Evolutionary conservation across 1,284 basidiomycete genomes (phyloP).

Genomic region (Dichomitus squalens): DNA sequence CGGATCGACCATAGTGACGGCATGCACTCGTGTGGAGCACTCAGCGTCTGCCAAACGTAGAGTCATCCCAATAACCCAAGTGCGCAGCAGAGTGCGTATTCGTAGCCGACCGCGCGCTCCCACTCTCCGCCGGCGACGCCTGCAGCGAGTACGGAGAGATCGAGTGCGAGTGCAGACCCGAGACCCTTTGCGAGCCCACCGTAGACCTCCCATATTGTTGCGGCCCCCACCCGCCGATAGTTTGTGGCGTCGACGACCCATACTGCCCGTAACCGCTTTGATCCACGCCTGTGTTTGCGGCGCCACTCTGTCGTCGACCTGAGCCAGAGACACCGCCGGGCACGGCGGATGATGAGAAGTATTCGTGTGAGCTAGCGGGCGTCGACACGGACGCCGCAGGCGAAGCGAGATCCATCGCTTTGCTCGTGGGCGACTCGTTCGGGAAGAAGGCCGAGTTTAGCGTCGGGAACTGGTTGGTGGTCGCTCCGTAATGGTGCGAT

Average conservation of each 20-base stretch:
- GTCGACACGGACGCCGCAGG: slow-evolving; percentile 26
- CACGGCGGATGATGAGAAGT: slow-evolving; percentile 21
- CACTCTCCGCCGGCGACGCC: slow-evolving; percentile 2
- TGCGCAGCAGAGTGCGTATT: slow-evolving; percentile 16
- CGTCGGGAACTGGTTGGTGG: slow-evolving; percentile 33
- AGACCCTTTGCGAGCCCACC: no score
- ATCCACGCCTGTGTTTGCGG: no score
- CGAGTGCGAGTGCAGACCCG: slow-evolving; percentile 3
- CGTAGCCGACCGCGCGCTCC: slow-evolving; percentile 11
- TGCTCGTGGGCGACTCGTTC: slow-evolving; percentile 29
- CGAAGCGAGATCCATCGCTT: slow-evolving; percentile 28
- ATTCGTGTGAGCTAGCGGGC: slow-evolving; percentile 22
- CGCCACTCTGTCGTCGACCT: slow-evolving; percentile 1
- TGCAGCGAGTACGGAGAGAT: slow-evolving; percentile 15
- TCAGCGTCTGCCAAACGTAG: slow-evolving; percentile 20
- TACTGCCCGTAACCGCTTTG: slow-evolving; percentile 14
- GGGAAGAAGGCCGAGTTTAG: slow-evolving; percentile 48
- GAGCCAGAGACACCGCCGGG: background rate
- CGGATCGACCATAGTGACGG: no score
- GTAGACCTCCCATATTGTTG: slow-evolving; percentile 9
- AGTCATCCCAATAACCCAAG: slow-evolving; percentile 20
- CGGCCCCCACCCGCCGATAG: slow-evolving; percentile 1
- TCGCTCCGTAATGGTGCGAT: slow-evolving; percentile 17
- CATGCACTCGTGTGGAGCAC: background rate
- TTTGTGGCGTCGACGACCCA: background rate